Evolutionary conservation across 805 yeast species (phyloP).

Genomic region (Huiozyma naganishii): DNA sequence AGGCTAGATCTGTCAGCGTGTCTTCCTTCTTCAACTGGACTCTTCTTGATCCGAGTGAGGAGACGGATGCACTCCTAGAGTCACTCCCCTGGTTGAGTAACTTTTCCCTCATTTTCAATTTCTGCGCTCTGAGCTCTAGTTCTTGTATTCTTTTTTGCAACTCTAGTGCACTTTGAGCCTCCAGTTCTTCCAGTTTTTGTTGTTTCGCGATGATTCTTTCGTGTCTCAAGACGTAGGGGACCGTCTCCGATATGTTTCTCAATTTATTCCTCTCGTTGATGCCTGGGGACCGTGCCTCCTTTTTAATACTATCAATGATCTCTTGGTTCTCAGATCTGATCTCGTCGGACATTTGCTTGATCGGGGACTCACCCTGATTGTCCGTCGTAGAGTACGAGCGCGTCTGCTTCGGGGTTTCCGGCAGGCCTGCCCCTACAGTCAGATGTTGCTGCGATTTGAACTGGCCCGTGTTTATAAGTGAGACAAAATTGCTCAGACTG

Average conservation of each 20-base stretch:
- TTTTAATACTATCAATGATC: slow-evolving; percentile 28
- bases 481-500: slow-evolving; percentile 28
- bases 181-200: slow-evolving; percentile 68
- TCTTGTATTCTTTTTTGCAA: slow-evolving; percentile 65
- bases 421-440: slow-evolving; percentile 7
- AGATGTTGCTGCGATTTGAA: slow-evolving; percentile 24
- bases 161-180: slow-evolving; percentile 66
- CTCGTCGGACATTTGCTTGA: slow-evolving; percentile 29
- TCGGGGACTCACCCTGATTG: slow-evolving; percentile 25
- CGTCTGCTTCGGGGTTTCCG: too few relatives aligned
- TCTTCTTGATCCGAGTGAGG: slow-evolving; percentile 1
- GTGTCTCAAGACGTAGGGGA: slow-evolving; percentile 73
- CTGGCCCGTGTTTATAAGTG: slow-evolving; percentile 27
- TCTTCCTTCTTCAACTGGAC: slow-evolving; percentile 37
- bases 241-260: slow-evolving; percentile 71
- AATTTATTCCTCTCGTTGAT: slow-evolving; percentile 46
- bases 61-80: slow-evolving; percentile 12
- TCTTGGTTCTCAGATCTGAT: slow-evolving; percentile 31
- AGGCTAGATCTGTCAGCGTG: slow-evolving; percentile 44
- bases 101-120: slow-evolving; percentile 56
- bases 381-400: neutral
- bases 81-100: slow-evolving; percentile 26
- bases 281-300: slow-evolving; percentile 25
- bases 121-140: slow-evolving; percentile 64
- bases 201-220: slow-evolving; percentile 66